Evolutionary conservation across 768 basidiomycete genomes (phyloP), one percentile per base, ranked within the genome.

Genomic region (Lanmaoa rubissima): DNA sequence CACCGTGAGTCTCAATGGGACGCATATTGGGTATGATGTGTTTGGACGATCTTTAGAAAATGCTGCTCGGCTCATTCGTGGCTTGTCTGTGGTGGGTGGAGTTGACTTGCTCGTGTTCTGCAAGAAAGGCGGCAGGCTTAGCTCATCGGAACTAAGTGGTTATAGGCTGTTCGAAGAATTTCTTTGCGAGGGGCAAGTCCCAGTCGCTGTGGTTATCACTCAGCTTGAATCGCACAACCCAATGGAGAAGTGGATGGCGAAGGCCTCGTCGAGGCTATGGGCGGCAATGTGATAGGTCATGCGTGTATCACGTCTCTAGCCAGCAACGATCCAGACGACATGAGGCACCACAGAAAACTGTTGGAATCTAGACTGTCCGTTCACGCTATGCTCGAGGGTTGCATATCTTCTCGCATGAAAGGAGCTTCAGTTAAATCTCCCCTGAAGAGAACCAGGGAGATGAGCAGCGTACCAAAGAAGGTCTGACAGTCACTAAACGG

Each of bases 51-150:
- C 61, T 11, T n/a, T 65, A 12, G 21, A 43, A 34, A 48, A 58
- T 4, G 60, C 64, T 4, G 51, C 51, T 24, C 24, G 24, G 12
- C 63, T 78, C 13, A 55, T 78, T 38, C 55, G 61, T 9, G 53
- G 43, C 2, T 50, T 76, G 16, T 34, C 11, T 5, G 9, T 0
- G 19, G 9, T 24, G 2, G 19, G 19, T 3, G 67, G 58, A 4
- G 68, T 77, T 26, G 69, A 65, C 57, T 66, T 78, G 9, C 68
- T 78, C 1, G 57, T 75, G 4, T 75, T 69, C 49, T 61, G 65
- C 54, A 69, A 72, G 60, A 61, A 65, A 9, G 57, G 56, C 0
- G 65, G 72, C 1, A 59, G 66, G 46, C 63, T 74, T 51, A 68
- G 59, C 36, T 59, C 59, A 14, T 54, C 66, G 2, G 54, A 64